Evolutionary conservation across 352 stramenopile species (phyloP).

Genomic region (Hyaloperonospora brassicae): DNA sequence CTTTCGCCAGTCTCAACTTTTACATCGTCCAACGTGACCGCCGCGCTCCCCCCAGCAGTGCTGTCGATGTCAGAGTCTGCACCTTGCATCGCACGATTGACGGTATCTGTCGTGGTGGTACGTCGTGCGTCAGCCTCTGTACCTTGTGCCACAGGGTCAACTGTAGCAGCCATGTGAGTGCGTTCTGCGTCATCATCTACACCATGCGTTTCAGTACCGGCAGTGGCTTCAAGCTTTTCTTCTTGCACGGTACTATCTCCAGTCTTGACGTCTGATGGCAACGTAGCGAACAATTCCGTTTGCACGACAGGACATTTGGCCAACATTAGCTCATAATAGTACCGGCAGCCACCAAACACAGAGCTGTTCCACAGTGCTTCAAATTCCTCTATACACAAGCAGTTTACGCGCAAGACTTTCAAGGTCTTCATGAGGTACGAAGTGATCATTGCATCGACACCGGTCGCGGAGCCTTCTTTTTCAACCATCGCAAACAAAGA

Average conservation of each 20-base stretch:
- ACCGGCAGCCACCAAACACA: slow-evolving; percentile 44
- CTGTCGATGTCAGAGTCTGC: background rate
- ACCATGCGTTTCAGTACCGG: slow-evolving; percentile 6
- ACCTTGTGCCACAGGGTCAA: too few species aligned
- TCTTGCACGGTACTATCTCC: slow-evolving; percentile 9
- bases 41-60: background rate
- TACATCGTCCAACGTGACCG: background rate
- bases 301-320: slow-evolving; percentile 29
- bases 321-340: slow-evolving; percentile 56
- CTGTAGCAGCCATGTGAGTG: too few species aligned
- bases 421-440: slow-evolving; percentile 44
- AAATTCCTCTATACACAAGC: slow-evolving; percentile 50
- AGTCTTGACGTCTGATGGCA: slow-evolving; percentile 20
- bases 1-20: slow-evolving; percentile 4
- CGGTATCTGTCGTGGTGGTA: too few species aligned
- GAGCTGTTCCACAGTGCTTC: slow-evolving; percentile 50
- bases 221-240: slow-evolving; percentile 1
- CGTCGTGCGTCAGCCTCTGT: too few species aligned
- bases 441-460: slow-evolving; percentile 23
- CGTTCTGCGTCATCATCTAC: slow-evolving; percentile 1
- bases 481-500: slow-evolving; percentile 38
- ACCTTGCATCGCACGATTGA: too few species aligned
- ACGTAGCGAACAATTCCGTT: slow-evolving; percentile 24
- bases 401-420: slow-evolving; percentile 33
- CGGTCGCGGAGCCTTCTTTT: slow-evolving; percentile 26